These are phyloP conservation scores for Claviceps sp. DNA, from an alignment of 2,329 filamentous ascomycete genomes.

Conservation along the genomic window DNA sequence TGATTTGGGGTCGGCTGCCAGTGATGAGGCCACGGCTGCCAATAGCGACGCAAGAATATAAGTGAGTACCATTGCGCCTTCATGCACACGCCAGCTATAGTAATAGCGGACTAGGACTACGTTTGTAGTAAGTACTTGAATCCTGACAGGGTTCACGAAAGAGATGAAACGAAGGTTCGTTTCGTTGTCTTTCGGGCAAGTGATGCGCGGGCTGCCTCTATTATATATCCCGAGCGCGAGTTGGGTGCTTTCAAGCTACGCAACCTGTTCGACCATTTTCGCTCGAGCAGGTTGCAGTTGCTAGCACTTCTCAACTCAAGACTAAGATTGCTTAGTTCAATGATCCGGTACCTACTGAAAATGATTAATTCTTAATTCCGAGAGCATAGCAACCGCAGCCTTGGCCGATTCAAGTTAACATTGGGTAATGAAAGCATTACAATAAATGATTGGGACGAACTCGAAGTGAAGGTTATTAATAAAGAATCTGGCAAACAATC, in stretches of 20 bases:
- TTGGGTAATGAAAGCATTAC: no score
- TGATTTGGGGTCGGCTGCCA: neutral
- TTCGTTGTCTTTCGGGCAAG: neutral
- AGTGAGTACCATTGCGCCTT: conserved; percentile 8
- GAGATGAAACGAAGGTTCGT: no score
- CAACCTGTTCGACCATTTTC: neutral
- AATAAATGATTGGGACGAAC: no score
- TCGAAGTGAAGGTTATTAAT: no score
- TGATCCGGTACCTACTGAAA: conserved; percentile 15
- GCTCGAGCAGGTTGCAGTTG: neutral
- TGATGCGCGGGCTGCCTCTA: neutral
- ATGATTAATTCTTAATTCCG: no score
- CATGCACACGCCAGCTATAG: neutral
- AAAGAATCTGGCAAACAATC: no score
- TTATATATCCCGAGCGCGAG: neutral
- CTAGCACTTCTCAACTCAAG: no score
- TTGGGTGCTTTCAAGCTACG: neutral
- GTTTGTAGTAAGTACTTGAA: no score
- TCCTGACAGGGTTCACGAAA: no score
- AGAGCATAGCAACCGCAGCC: no score
- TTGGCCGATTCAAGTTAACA: no score
- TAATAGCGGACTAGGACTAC: neutral
- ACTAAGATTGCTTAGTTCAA: no score
- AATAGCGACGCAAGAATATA: conserved; percentile 8
- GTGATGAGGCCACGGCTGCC: conserved; percentile 7